Percentiles rank a stretch among this genome's conserved stretches.
Evolutionary conservation across 768 basidiomycete genomes (phyloP).

Genomic region (Mycena capillaripes): DNA sequence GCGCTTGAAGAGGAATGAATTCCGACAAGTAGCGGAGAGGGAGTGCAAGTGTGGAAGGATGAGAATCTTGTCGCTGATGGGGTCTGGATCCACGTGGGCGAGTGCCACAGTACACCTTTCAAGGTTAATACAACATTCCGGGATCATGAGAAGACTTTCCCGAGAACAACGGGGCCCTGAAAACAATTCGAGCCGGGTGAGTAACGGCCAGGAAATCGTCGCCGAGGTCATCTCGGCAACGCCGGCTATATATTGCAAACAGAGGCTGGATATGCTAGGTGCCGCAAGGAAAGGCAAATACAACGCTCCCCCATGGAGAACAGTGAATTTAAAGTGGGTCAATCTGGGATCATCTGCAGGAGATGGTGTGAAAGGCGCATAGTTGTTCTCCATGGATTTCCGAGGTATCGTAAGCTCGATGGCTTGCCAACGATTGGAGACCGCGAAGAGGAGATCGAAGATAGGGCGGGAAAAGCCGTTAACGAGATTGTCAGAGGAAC

Average conservation of each 20-base stretch:
- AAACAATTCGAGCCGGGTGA: not conserved
- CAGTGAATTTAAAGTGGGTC: not conserved
- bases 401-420: not conserved
- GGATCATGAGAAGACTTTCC: not conserved
- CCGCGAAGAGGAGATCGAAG: not conserved
- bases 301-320: not conserved
- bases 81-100: not conserved
- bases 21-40: not conserved
- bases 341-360: not conserved
- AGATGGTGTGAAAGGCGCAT: not conserved
- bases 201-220: not conserved
- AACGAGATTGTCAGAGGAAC: no score
- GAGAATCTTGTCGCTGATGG: not conserved
- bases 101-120: not conserved
- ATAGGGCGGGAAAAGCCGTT: no score
- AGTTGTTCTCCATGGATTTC: not conserved
- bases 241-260: not conserved
- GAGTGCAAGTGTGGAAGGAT: not conserved
- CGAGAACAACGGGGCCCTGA: not conserved
- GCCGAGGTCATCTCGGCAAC: not conserved
- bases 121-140: not conserved
- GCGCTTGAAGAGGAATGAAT: not conserved
- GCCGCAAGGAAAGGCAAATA: not conserved
- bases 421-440: not conserved
- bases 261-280: not conserved